Evolutionary conservation across 2,329 filamentous ascomycete genomes (phyloP).

Genomic region (Colletotrichum sp.): DNA sequence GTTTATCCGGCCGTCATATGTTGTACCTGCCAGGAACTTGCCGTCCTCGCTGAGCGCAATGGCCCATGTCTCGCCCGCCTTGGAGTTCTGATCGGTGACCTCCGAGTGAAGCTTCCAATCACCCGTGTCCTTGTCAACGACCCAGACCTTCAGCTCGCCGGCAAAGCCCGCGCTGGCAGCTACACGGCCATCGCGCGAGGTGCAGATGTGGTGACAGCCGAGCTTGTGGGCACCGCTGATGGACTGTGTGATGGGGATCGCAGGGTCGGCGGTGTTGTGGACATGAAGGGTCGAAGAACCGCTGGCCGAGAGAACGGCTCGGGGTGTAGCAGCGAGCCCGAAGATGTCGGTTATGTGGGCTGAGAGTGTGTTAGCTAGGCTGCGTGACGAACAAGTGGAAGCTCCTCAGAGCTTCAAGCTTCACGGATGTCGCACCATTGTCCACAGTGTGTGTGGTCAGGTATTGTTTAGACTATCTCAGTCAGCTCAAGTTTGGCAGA

Average conservation of each 20-base stretch:
- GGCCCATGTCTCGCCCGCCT: conserved; percentile 83
- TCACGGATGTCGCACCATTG: conserved; percentile 63
- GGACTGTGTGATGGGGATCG: conserved; percentile 80
- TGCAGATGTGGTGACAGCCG: conserved; percentile 88
- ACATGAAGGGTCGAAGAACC: conserved; percentile 84
- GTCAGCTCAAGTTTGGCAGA: conserved; percentile 13
- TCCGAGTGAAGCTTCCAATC: conserved; percentile 57
- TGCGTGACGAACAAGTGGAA: background rate
- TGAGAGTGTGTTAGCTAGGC: conserved; percentile 36
- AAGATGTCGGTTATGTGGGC: conserved; percentile 88
- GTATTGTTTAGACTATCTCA: conserved; percentile 93
- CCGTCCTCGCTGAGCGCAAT: conserved; percentile 86
- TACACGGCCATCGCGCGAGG: conserved; percentile 69
- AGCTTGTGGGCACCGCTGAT: conserved; percentile 82
- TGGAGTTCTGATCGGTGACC: conserved; percentile 49
- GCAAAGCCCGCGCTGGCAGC: conserved; percentile 89
- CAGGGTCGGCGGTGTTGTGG: conserved; percentile 73
- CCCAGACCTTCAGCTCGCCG: conserved; percentile 88
- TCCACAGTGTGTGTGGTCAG: conserved; percentile 91
- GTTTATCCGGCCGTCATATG: conserved; percentile 85
- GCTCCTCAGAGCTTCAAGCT: background rate
- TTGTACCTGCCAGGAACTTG: conserved; percentile 83
- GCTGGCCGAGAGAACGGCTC: conserved; percentile 79
- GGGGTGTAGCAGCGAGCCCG: conserved; percentile 77
- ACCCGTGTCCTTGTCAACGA: conserved; percentile 58